These are phyloP conservation scores for Chloris gayana DNA, from an alignment of 176 grass and related monocot genomes.

Conservation along the genomic window DNA sequence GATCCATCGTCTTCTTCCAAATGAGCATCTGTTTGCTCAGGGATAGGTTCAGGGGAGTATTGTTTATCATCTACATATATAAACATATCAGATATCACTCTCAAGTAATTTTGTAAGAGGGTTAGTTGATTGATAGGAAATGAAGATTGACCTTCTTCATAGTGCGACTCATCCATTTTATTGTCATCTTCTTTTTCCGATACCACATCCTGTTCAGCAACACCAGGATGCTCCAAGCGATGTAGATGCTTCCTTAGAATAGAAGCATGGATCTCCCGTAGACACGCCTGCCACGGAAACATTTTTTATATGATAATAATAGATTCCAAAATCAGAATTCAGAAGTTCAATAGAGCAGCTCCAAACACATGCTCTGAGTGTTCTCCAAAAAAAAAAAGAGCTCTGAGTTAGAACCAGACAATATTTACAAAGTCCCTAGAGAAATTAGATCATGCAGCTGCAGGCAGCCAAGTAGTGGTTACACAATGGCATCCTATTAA, in stretches of 20 bases:
- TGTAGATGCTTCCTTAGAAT: constrained; percentile 91
- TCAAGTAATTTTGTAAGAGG: constrained; percentile 16
- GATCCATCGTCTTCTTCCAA: constrained; percentile 80
- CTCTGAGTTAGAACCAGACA: constrained; percentile 4
- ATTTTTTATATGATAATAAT: not conserved
- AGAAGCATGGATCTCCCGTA: constrained; percentile 95
- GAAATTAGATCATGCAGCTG: constrained; percentile 5
- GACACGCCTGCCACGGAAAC: constrained; percentile 59
- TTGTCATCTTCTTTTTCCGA: constrained; percentile 49
- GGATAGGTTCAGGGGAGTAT: constrained; percentile 72
- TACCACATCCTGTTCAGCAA: constrained; percentile 45
- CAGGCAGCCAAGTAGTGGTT: not conserved
- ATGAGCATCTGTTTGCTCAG: constrained; percentile 57
- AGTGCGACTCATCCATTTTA: constrained; percentile 47
- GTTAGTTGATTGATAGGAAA: constrained; percentile 26
- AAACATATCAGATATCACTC: constrained; percentile 40
- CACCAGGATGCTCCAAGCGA: constrained; percentile 63
- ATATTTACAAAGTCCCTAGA: constrained; percentile 19
- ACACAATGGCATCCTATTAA: not conserved
- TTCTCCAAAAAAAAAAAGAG: too few relatives aligned
- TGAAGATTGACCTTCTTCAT: constrained; percentile 66
- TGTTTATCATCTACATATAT: constrained; percentile 60
- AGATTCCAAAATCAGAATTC: constrained; percentile 26
- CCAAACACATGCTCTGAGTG: constrained; percentile 8
- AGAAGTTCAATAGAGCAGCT: constrained; percentile 1